Conservation (phyloP, 805 yeast genomes). For the Ascoidea asiatica region DNA sequence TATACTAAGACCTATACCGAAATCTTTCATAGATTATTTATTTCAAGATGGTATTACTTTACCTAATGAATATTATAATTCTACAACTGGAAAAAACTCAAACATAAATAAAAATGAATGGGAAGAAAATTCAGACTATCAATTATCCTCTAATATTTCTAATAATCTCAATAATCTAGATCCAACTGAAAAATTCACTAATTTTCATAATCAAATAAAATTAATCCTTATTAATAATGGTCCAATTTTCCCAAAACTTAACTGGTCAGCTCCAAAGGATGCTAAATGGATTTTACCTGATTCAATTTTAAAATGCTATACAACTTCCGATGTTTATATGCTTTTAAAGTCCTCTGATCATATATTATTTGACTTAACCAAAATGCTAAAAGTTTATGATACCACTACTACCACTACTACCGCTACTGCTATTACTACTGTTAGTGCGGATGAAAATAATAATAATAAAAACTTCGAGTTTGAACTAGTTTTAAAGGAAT, state of each 20-base stretch:
- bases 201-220: conserved; percentile 42
- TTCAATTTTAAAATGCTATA: conserved; percentile 59
- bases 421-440: conserved; percentile 23
- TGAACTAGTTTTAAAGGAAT: conserved; percentile 68
- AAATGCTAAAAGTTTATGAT: conserved; percentile 59
- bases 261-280: conserved; percentile 97
- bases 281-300: conserved; percentile 83
- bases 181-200: conserved; percentile 39
- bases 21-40: conserved; percentile 43
- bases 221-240: conserved; percentile 34
- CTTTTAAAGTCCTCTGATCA: conserved; percentile 80
- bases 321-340: conserved; percentile 64
- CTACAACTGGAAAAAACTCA: conserved; percentile 24
- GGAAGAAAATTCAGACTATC: conserved; percentile 35
- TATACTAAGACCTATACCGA: conserved; percentile 45
- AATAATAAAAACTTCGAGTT: conserved; percentile 20
- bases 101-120: conserved; percentile 68
- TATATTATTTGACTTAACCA: conserved; percentile 69
- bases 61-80: conserved; percentile 31
- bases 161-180: conserved; percentile 16
- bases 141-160: conserved; percentile 13
- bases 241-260: conserved; percentile 72
- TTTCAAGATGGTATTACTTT: conserved; percentile 55
- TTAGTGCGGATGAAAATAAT: conserved; percentile 8
- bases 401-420: conserved; percentile 41